Percentiles rank a stretch among this genome's conserved stretches.
These are phyloP conservation scores for Thymus quinquecostatus DNA, from an alignment of 257 asterid genomes.

Conservation along the genomic window DNA sequence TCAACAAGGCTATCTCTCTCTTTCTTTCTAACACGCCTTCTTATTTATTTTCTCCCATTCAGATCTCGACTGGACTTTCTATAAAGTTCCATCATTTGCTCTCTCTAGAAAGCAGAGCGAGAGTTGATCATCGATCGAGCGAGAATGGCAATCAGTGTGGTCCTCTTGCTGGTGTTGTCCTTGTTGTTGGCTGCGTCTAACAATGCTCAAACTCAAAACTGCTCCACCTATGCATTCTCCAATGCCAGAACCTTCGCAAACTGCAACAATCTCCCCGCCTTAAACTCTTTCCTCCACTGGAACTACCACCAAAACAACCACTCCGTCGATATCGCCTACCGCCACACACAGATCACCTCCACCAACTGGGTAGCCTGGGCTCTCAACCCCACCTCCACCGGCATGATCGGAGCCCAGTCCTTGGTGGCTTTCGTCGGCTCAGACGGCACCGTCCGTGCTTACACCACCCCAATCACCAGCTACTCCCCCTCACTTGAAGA, in stretches of 20 bases:
- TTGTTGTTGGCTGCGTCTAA: conserved; percentile 9
- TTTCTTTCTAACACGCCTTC: too few relatives aligned
- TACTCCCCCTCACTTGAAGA: background rate
- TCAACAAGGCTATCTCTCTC: conserved; percentile 14
- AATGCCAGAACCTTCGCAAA: background rate
- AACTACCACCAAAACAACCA: conserved; percentile 14
- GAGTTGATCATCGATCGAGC: background rate
- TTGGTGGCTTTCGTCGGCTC: conserved; percentile 61
- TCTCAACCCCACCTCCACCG: conserved; percentile 41
- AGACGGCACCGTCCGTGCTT: conserved; percentile 32
- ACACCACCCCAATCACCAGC: conserved; percentile 52
- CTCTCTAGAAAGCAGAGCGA: background rate
- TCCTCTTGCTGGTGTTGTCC: background rate
- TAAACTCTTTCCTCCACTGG: conserved; percentile 27
- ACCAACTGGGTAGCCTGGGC: conserved; percentile 74
- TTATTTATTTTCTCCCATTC: conserved; percentile 13
- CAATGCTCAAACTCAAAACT: conserved; percentile 43
- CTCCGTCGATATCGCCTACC: conserved; percentile 24
- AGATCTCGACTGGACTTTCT: background rate
- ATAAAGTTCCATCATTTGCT: background rate
- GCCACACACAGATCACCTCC: conserved; percentile 7
- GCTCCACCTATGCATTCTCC: conserved; percentile 21
- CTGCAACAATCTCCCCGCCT: conserved; percentile 20
- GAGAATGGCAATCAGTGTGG: too few relatives aligned
- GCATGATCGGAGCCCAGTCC: conserved; percentile 63